phyloP scores from a whole-genome alignment of 2,329 filamentous ascomycete genomes.

The Epichloe gansuensis region DNA sequence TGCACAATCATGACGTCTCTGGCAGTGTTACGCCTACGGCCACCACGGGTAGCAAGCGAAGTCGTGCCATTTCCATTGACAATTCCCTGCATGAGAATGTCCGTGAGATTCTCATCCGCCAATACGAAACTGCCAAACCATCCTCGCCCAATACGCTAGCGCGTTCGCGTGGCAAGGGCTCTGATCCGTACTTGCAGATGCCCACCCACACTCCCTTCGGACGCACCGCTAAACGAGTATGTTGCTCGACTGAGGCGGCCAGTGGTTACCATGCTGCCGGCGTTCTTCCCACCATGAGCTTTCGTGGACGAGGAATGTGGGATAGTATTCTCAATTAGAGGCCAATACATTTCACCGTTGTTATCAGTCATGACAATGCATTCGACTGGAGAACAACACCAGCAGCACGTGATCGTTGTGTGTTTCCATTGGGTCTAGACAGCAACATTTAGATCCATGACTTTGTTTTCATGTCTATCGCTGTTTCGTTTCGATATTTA shows the following conservation, averaged over 20 bases:
- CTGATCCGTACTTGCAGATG: constrained; percentile 22
- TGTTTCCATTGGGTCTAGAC: neutral
- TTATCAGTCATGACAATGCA: neutral
- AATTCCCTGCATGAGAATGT: constrained; percentile 54
- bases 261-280: constrained; percentile 33
- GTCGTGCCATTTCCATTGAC: constrained; percentile 46
- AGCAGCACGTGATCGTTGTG: neutral
- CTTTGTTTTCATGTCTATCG: neutral
- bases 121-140: constrained; percentile 15
- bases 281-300: constrained; percentile 36
- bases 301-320: constrained; percentile 54
- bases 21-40: constrained; percentile 24
- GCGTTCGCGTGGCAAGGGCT: constrained; percentile 19
- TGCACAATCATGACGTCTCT: constrained; percentile 41
- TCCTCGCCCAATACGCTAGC: constrained; percentile 27
- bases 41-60: constrained; percentile 42
- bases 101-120: constrained; percentile 43
- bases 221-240: constrained; percentile 50
- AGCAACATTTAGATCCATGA: constrained; percentile 4
- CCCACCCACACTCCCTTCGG: constrained; percentile 30
- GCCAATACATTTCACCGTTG: neutral
- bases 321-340: constrained; percentile 45
- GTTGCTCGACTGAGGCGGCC: constrained; percentile 49
- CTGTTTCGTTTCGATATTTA: neutral
- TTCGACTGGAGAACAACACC: constrained; percentile 2